Evolutionary conservation across 805 yeast genomes (phyloP).

Genomic region (Lachancea sp.): DNA sequence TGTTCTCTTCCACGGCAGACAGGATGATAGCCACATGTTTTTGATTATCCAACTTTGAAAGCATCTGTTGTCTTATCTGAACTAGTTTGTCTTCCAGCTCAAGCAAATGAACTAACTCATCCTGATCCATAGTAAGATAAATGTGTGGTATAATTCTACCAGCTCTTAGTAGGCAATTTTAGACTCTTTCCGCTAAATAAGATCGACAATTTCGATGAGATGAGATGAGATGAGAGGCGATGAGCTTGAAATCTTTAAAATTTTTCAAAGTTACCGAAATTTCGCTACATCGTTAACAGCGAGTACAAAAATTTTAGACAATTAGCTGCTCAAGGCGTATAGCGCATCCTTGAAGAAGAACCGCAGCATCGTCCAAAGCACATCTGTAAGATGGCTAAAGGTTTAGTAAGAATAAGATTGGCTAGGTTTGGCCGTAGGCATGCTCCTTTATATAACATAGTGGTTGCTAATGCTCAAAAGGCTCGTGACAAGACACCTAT

Average conservation of each 20-base stretch:
- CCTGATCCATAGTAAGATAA: conserved; percentile 24
- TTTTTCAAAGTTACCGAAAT: conserved; percentile 1
- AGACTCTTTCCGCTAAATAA: too few relatives aligned
- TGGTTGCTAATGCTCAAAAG: conserved; percentile 67
- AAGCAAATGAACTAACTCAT: conserved; percentile 31
- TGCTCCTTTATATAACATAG: conserved; percentile 86
- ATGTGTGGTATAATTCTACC: too few relatives aligned
- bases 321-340: too few relatives aligned
- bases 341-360: too few relatives aligned
- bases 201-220: conserved; percentile 7
- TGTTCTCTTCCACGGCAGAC: conserved; percentile 84
- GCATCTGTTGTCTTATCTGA: conserved; percentile 62
- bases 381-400: conserved; percentile 35
- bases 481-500: conserved; percentile 86
- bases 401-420: conserved; percentile 77
- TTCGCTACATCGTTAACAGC: background rate
- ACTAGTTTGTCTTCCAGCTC: conserved; percentile 59
- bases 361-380: background rate
- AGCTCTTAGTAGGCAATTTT: too few relatives aligned
- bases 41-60: conserved; percentile 81
- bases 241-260: conserved; percentile 3
- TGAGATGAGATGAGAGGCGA: conserved; percentile 26
- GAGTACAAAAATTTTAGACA: conserved; percentile 3
- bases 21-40: conserved; percentile 77
- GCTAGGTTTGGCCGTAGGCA: conserved; percentile 89